Evolutionary conservation across 139 green algal species (phyloP), one percentile per base, ranked within the genome.

Genomic region (Coccomyxa sp.): DNA sequence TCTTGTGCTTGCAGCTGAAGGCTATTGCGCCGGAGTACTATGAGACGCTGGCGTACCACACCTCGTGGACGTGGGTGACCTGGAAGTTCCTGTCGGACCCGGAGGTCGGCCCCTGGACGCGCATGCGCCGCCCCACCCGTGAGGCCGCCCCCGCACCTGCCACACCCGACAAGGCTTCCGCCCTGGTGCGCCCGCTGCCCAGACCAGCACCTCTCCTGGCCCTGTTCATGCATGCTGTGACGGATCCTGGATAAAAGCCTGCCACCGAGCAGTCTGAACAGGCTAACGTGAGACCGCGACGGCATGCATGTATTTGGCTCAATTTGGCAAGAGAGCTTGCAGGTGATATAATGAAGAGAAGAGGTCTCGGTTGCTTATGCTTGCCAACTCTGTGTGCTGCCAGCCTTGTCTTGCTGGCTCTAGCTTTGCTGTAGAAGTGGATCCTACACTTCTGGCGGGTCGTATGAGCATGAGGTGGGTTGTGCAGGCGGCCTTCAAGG

Each of bases 11-110:
- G 77, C 82, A 83, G 77, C 81, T 92, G 79, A 84, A 78, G 5
- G 75, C 86, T 34, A 92, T 94, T 74, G 90, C 90, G 2, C 89
- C 90, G 33, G 90, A 95, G 80, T 93, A 86, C 74, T 95, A 95
- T 84, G 55, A 89, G 22, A 77, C 68, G 36, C 81, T 95, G 40
- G 70, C 79, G 38, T 85, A 78, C 55, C 88, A 94, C 86, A 87
- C 78, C 31, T 91, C 83, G 18, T 95, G 89, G 89, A 83, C 73
- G 38, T 88, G 79, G 82, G 85, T 95, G 18, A 84, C 92, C 34
- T 92, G 74, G 55, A 82, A 81, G 40, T 95, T 93, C 83, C 82
- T 95, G 16, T 84, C 84, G 27, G 85, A 93, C 83, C 81, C 85
- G 24, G 77, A 72, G 33, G 83, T 94, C 7, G 83, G 88, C 9